phyloP scores from a whole-genome alignment of 345 rosid species.

The Brassica nigra region DNA sequence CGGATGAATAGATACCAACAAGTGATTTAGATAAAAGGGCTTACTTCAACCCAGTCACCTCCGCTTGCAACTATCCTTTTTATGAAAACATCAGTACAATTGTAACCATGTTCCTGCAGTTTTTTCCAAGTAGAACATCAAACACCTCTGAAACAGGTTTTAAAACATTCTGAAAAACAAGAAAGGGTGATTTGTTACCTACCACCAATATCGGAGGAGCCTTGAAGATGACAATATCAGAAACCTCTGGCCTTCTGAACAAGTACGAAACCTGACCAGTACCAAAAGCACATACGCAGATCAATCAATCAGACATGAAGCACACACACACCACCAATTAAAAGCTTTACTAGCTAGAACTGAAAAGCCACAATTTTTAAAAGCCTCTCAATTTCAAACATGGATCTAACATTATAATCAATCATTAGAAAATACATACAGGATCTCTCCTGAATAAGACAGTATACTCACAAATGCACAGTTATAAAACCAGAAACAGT shows the following conservation, averaged over 20 bases:
- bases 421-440: background rate
- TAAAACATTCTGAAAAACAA: background rate
- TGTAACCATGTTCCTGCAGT: conserved; percentile 64
- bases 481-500: background rate
- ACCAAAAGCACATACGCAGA: conserved; percentile 2
- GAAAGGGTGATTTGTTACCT: background rate
- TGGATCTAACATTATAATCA: background rate
- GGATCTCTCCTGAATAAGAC: background rate
- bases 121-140: conserved; percentile 20
- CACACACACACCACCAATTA: background rate
- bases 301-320: background rate
- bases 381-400: background rate
- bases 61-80: conserved; percentile 92
- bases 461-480: background rate
- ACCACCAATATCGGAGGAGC: conserved; percentile 85
- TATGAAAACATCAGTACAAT: conserved; percentile 68
- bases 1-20: conserved; percentile 12
- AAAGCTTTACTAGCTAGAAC: background rate
- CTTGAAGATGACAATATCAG: conserved; percentile 81
- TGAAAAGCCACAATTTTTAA: too few relatives aligned
- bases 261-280: conserved; percentile 68
- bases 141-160: background rate
- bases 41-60: conserved; percentile 88
- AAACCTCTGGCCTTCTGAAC: conserved; percentile 82
- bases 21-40: conserved; percentile 32